Evolutionary conservation across 257 asterid species (phyloP).

Genomic region (Solanum phureja): DNA sequence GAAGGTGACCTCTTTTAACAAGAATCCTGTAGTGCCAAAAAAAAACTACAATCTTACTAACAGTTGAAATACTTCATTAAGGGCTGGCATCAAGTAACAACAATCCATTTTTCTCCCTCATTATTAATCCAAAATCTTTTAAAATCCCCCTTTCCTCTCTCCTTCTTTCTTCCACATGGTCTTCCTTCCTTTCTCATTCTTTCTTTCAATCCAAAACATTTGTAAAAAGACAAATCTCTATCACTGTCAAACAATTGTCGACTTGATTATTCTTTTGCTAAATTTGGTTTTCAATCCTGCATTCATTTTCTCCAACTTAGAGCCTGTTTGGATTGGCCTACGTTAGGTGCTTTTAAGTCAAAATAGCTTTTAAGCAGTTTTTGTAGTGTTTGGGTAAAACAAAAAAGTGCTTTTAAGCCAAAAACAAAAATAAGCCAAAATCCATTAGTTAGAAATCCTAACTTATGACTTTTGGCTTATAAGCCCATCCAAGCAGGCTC

Average conservation of each 20-base stretch:
- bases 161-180: neutral
- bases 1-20: neutral
- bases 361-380: neutral
- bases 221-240: neutral
- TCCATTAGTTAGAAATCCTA: neutral
- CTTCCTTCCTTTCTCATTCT: neutral
- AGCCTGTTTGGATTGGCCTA: neutral
- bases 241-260: neutral
- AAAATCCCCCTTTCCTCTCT: neutral
- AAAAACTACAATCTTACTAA: neutral
- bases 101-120: neutral
- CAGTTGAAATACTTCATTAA: neutral
- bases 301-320: neutral
- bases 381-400: neutral
- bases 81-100: neutral
- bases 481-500: neutral
- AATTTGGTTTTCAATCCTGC: neutral
- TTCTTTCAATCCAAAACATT: neutral
- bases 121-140: neutral
- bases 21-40: neutral
- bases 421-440: neutral
- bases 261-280: neutral
- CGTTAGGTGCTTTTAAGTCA: neutral
- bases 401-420: neutral
- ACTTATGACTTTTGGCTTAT: neutral